Base-by-base conservation (phyloP, 306 rosid genomes). In the Rosa multiflora region DNA sequence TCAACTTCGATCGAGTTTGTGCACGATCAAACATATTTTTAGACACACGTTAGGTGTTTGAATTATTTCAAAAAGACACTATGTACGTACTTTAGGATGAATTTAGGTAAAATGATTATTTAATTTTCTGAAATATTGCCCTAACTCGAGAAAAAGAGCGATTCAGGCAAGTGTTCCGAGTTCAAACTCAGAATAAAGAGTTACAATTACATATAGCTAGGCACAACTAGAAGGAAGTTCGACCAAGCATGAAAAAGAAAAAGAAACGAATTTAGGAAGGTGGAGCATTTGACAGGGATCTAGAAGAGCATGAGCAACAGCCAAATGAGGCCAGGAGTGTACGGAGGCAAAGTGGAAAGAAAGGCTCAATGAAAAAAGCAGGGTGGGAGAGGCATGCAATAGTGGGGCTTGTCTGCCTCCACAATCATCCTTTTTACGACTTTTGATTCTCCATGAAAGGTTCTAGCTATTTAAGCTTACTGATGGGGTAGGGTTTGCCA, bases 401-500 rank as follows among this genome's bases (percentile, higher is more conserved):
- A 49, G 85, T 78, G 77, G 86, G 79, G 56, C 43, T 86, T 82
- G 78, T 81, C 80, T 82, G 83, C 87, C 82, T 84, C 83, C 82
- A 80, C 83, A 80, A 80, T 88, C 78, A 79, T 81, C 80, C 73
- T 69, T 78, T 83, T 82, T 77, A 9, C 40, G 72, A 77, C 81
- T 71, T 79, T 75, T 62, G 46, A 84, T 86, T 86, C 85, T 77
- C 67, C 59, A 29, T 67, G 23, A 72, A 86, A 80, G 61, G 67
- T 21, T 42, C 58, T 37, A 18, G 32, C 51, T 37, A 1, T n/a
- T 32, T 2, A 67, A 40, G 49, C 49, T 15, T 10, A 44, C 32
- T 11, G 75, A 61, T 81, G 90, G 90, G 75, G 62, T 26, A 72
- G 55, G 67, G 39, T 23, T 69, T 80, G 90, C 92, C 94, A 88